Percentiles rank a stretch among this genome's conserved stretches.
Evolutionary conservation across 352 stramenopile genomes (phyloP).

Genomic region (Sclerospora graminicola): DNA sequence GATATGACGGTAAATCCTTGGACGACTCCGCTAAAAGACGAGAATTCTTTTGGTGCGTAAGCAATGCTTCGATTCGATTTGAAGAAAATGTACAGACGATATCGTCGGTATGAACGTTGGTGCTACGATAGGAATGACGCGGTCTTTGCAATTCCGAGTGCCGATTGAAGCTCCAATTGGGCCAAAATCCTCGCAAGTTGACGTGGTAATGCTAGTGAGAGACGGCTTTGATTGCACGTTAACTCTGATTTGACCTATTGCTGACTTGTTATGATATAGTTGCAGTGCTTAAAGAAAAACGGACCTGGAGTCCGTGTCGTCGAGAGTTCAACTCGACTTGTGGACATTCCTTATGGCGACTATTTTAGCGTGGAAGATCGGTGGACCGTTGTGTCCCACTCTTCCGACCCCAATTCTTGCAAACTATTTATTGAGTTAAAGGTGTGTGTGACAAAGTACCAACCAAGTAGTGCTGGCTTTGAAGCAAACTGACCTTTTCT

Average conservation of each 20-base stretch:
- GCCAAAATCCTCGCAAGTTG: constrained; percentile 70
- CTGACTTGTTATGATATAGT: constrained; percentile 12
- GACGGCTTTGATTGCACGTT: neutral
- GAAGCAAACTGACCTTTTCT: constrained; percentile 1
- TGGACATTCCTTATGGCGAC: constrained; percentile 81
- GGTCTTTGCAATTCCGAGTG: constrained; percentile 63
- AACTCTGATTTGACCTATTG: constrained; percentile 1
- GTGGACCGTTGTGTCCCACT: constrained; percentile 55
- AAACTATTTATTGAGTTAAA: constrained; percentile 72
- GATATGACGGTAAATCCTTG: constrained; percentile 70
- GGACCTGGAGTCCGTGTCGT: constrained; percentile 38
- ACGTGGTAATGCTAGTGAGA: constrained; percentile 34
- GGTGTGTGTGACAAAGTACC: constrained; percentile 10
- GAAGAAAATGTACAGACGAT: neutral
- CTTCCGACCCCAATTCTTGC: constrained; percentile 31
- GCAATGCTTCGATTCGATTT: neutral
- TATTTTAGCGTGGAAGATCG: constrained; percentile 83
- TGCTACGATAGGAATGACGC: constrained; percentile 31
- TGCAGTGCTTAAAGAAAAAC: constrained; percentile 49
- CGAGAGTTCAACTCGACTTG: constrained; percentile 66
- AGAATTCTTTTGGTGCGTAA: constrained; percentile 27
- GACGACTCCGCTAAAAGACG: constrained; percentile 35
- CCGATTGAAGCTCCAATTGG: constrained; percentile 74
- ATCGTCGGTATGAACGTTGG: neutral
- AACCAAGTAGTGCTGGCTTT: neutral